Evolutionary conservation across 129 eudicot genomes (phyloP).

Genomic region (Deinandra increscens): DNA sequence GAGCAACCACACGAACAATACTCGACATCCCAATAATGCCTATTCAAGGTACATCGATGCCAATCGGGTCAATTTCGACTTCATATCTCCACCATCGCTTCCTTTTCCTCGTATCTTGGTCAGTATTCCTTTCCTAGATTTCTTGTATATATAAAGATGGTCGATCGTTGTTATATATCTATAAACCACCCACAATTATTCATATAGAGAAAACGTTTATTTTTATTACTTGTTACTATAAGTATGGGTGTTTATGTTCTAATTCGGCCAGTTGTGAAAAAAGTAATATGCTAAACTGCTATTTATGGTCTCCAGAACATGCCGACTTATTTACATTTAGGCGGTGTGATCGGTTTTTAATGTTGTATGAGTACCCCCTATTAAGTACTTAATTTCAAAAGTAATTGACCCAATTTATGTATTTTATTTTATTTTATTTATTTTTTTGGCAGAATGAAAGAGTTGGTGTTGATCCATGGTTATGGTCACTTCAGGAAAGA

Average conservation of each 20-base stretch:
- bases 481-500: conserved; percentile 24
- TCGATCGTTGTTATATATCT: not conserved
- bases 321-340: too few species aligned
- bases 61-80: not conserved
- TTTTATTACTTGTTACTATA: too few species aligned
- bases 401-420: not conserved
- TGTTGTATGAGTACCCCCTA: too few species aligned
- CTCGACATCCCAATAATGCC: not conserved
- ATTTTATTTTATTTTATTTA: too few species aligned
- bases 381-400: not conserved
- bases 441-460: conserved; percentile 28
- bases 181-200: not conserved
- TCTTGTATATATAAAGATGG: not conserved
- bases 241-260: too few species aligned
- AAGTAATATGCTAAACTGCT: too few species aligned
- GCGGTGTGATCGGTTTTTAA: too few species aligned
- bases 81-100: not conserved
- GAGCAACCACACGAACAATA: not conserved
- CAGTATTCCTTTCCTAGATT: not conserved
- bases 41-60: conserved; percentile 1
- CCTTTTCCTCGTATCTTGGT: conserved; percentile 10
- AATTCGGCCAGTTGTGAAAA: too few species aligned
- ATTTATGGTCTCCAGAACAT: too few species aligned
- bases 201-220: too few species aligned
- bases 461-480: conserved; percentile 26